Evolutionary conservation across 768 basidiomycete genomes (phyloP).

Genomic region (Tulasnella calospora): DNA sequence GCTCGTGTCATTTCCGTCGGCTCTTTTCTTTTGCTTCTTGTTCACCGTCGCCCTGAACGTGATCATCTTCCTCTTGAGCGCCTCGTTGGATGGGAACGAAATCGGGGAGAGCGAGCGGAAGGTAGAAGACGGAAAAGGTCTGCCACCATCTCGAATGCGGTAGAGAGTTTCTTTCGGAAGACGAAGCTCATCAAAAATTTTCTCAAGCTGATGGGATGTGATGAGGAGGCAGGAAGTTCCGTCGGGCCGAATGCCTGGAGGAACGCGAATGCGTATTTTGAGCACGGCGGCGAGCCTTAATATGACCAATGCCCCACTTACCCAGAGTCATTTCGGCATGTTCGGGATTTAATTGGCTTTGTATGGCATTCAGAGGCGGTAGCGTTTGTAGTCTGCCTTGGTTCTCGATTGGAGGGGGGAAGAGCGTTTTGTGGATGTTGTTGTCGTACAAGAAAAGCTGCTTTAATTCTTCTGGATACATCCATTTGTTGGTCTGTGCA

Average conservation of each 20-base stretch:
- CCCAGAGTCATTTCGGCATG: slow-evolving; percentile 7
- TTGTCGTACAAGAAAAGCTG: neutral
- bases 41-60: neutral
- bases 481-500: neutral
- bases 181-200: neutral
- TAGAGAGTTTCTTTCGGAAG: neutral
- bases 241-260: neutral
- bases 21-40: neutral
- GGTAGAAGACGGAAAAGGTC: neutral
- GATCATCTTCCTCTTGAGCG: neutral
- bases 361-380: neutral
- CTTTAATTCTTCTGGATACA: neutral
- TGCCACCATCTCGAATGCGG: neutral
- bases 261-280: neutral
- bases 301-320: neutral
- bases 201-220: neutral
- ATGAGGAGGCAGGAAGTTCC: slow-evolving; percentile 1
- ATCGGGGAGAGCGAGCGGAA: slow-evolving; percentile 2
- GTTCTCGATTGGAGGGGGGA: neutral
- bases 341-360: neutral
- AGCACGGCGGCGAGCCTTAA: neutral
- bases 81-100: neutral
- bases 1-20: neutral
- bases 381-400: neutral
- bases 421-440: neutral